These are phyloP conservation scores for Delphinella strobiligena DNA, from an alignment of 2,329 filamentous ascomycete species.

Conservation along the genomic window DNA sequence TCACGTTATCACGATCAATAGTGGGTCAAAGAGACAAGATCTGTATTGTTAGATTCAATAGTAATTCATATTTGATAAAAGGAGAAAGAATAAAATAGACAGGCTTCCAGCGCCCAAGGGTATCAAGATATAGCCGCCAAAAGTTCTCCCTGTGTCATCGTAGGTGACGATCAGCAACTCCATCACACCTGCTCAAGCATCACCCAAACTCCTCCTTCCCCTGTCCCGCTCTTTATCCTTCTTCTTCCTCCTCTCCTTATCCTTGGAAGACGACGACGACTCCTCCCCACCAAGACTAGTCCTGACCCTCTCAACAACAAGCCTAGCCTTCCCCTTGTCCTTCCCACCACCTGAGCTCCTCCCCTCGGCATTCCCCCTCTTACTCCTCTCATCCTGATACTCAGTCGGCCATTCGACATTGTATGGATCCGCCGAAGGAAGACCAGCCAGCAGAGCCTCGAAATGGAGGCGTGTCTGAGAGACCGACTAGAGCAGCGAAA, in stretches of 20 bases:
- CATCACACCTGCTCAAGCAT: background rate
- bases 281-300: background rate
- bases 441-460: conserved; percentile 6
- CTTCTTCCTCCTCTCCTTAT: background rate
- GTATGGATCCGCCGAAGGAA: background rate
- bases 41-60: too few relatives aligned
- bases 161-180: background rate
- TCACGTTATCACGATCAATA: too few relatives aligned
- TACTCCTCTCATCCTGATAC: background rate
- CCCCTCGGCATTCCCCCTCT: background rate
- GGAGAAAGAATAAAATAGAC: too few relatives aligned
- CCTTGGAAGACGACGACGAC: background rate
- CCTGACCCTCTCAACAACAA: background rate
- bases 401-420: background rate
- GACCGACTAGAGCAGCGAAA: too few relatives aligned
- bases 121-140: background rate
- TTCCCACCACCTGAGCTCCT: background rate
- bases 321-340: background rate
- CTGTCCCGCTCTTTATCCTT: background rate
- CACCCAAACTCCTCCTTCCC: background rate
- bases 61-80: too few relatives aligned
- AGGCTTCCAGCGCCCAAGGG: too few relatives aligned
- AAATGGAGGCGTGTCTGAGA: conserved; percentile 9
- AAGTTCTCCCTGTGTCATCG: background rate
- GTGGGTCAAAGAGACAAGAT: too few relatives aligned